Conservation (phyloP, 225 moss, liverwort and hornwort genomes). For the Marchantia paleacea region DNA sequence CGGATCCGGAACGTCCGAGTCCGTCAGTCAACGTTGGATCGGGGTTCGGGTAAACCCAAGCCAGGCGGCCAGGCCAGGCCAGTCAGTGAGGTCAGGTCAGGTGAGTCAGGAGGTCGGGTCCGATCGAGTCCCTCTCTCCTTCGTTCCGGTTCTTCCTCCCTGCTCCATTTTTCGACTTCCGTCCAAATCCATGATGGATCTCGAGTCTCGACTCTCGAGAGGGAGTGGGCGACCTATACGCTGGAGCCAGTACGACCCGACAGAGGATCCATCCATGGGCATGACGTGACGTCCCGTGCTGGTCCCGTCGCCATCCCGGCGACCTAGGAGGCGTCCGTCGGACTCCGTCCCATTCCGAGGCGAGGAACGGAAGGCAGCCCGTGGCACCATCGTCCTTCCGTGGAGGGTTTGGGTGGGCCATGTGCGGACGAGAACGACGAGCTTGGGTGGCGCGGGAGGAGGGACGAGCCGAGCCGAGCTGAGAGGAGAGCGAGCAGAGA, state of each 20-base stretch:
- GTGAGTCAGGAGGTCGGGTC: background rate
- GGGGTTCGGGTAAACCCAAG: background rate
- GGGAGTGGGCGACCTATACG: too few relatives aligned
- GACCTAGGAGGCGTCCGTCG: background rate
- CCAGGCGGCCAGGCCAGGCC: background rate
- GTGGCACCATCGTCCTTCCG: background rate
- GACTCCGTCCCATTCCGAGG: background rate
- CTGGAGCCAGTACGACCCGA: too few relatives aligned
- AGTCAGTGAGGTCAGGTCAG: background rate
- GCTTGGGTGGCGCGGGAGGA: background rate
- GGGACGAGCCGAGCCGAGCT: too few relatives aligned
- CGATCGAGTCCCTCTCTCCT: background rate
- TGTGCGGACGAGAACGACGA: background rate
- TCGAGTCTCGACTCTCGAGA: too few relatives aligned
- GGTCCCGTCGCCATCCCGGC: background rate
- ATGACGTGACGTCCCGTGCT: too few relatives aligned
- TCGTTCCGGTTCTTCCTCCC: background rate
- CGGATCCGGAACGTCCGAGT: background rate
- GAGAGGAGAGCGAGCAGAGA: too few relatives aligned
- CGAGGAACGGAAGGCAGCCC: background rate
- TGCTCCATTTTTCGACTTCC: background rate
- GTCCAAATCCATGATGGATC: background rate
- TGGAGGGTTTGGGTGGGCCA: background rate
- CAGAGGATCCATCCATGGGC: too few relatives aligned
- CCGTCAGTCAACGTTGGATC: background rate